Evolutionary conservation across 2,329 filamentous ascomycete genomes (phyloP), one percentile per base, ranked within the genome.

Genomic region (Ophiostoma perfectum): DNA sequence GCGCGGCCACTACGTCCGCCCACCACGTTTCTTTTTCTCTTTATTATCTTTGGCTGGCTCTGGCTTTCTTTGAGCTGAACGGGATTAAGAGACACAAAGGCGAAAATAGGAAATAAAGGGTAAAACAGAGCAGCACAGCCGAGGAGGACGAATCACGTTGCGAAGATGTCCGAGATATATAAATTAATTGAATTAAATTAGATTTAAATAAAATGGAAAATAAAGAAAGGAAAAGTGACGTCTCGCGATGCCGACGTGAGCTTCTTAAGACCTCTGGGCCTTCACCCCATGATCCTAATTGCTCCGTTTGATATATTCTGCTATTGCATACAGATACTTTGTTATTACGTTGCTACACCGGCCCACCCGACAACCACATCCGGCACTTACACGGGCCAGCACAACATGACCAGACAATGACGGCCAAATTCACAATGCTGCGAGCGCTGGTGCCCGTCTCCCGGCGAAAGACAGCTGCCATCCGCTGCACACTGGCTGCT

Each of bases 1-100:
- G 55, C 55, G 55, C 55, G 55, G 55, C 55, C 55, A 60, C 55
- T 36, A 39, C 55, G 55, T 60, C 55, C 55, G 55, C 55, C 55
- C 55, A 60, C 55, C 55, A 36, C 55, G 55, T 60, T 60, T 38
- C 55, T 60, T 38, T 60, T 60, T 60, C 27, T 16, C 12, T 11
- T 60, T 52, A 27, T 55, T 3, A n/a, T 55, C 49, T 36, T 55
- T 55, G n/a, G 11, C 49, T 14, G 7, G n/a, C 3, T 58, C 27
- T 58, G 9, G 27, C 5, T 27, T 55, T 55, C 49, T 55, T 55
- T 55, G 49, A 58, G 27, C 27, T 38, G 18, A 38, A 38, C 52
- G 55, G 27, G 38, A 60, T 12, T 38, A 14, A 52, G 55, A 60
- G 27, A 27, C 14, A 60, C 55, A 60, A 38, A 39, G 55, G 49